Evolutionary conservation across 1,139 yeast genomes (phyloP).

Genomic region (Candida sp.): DNA sequence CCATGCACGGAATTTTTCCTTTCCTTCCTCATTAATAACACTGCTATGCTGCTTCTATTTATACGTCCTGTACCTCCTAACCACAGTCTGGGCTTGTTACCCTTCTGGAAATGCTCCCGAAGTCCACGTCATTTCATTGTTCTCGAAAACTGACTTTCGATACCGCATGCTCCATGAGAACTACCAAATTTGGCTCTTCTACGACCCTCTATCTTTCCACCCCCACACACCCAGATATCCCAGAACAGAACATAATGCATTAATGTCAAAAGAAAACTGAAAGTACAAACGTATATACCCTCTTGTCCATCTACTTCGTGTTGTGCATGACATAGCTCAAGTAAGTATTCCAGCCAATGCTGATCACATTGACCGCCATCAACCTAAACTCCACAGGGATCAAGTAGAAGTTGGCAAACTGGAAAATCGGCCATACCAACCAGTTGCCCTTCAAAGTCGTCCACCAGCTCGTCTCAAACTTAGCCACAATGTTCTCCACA

Average conservation of each 20-base stretch:
- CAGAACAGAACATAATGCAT: not conserved
- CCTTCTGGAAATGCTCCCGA: too few relatives aligned
- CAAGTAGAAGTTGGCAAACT: slow-evolving; percentile 68
- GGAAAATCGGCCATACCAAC: slow-evolving; percentile 90
- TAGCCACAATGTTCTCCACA: slow-evolving; percentile 32
- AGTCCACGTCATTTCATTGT: too few relatives aligned
- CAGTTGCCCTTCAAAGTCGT: slow-evolving; percentile 71
- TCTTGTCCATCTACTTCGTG: not conserved
- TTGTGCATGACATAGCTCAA: slow-evolving; percentile 48
- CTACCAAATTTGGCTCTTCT: not conserved
- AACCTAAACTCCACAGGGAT: slow-evolving; percentile 75
- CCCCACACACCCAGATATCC: not conserved
- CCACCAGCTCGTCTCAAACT: slow-evolving; percentile 57
- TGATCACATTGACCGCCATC: slow-evolving; percentile 68
- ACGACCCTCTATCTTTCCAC: not conserved
- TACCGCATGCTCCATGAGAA: too few relatives aligned
- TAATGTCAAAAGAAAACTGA: not conserved
- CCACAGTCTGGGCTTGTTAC: too few relatives aligned
- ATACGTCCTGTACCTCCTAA: too few relatives aligned
- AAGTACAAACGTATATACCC: not conserved
- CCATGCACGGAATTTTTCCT: too few relatives aligned
- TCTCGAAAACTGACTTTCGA: too few relatives aligned
- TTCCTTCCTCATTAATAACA: too few relatives aligned
- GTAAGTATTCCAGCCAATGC: slow-evolving; percentile 88
- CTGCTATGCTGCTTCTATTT: too few relatives aligned